A percentile compares a stretch with the other conserved stretches of the same genome.
Evolutionary conservation across 306 rosid species (phyloP).

Genomic region (Chamaecrista fasciculata): DNA sequence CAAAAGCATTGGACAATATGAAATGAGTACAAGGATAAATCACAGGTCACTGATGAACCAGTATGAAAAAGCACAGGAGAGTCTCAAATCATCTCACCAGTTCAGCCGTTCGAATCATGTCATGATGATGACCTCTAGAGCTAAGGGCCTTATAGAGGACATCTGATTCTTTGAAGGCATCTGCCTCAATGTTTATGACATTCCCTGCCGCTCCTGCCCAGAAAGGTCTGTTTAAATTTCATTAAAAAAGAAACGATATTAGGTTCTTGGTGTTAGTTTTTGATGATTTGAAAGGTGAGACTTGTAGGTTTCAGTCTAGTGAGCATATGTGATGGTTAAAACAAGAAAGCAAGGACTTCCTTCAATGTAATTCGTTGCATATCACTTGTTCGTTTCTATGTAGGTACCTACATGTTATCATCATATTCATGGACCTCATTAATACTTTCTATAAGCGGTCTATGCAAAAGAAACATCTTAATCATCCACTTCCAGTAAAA

Average conservation of each 20-base stretch:
- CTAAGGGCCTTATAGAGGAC: slow-evolving; percentile 88
- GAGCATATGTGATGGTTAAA: slow-evolving; percentile 13
- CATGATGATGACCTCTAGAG: slow-evolving; percentile 78
- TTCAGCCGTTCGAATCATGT: slow-evolving; percentile 93
- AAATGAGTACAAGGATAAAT: not conserved
- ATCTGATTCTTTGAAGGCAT: slow-evolving; percentile 96
- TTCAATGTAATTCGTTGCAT: not conserved
- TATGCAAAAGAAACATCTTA: no score
- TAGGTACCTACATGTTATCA: not conserved
- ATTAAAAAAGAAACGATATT: slow-evolving; percentile 31
- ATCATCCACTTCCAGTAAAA: not conserved
- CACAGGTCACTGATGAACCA: no score
- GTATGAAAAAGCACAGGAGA: slow-evolving; percentile 15
- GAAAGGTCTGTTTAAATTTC: slow-evolving; percentile 71
- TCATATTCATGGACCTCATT: not conserved
- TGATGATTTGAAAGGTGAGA: slow-evolving; percentile 13
- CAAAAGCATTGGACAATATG: slow-evolving; percentile 1
- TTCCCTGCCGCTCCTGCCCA: slow-evolving; percentile 86
- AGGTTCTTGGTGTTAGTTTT: slow-evolving; percentile 25
- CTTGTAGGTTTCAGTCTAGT: not conserved
- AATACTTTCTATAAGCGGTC: not conserved
- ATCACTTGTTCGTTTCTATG: not conserved
- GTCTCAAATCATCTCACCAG: slow-evolving; percentile 50
- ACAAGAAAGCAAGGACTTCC: slow-evolving; percentile 19
- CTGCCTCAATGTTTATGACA: slow-evolving; percentile 86